Base-by-base conservation (phyloP, 345 rosid species). In the Bruguiera parviflora region DNA sequence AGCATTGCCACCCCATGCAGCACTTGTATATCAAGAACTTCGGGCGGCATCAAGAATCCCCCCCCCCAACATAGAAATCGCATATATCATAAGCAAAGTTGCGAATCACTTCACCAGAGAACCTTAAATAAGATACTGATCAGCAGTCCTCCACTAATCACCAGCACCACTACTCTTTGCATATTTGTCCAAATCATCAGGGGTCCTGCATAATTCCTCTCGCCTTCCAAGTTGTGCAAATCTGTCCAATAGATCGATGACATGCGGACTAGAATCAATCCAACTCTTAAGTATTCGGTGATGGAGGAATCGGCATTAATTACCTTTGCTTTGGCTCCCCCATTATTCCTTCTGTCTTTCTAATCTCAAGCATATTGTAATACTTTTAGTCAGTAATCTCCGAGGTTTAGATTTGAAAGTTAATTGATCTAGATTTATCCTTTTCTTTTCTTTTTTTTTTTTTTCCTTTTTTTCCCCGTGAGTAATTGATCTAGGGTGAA, bases 221-320 rank as follows among this genome's bases (percentile, higher is more conserved):
- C 0, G 6, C 24, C n/a, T 7, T 24, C 43, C 66, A 69, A 69
- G 16, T 49, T 61, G 59, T 47, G 8, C 52, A 16, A 0, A 53
- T 47, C n/a, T 10, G 4, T 8, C 73, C 73, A 53, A 2, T 27
- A 2, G 29, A 24, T 49, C 53, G 19, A 4, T 35, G 67, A 52
- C 53, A 70, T 28, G 37, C 18, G 61, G 25, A 53, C 18, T 53
- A 25, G 67, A 53, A 70, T 61, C 24, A 33, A 33, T 68, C 49
- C 61, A 32, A 15, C 5, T 32, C 47, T 39, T 9, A 39, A 39
- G 47, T 39, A 39, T 39, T 39, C 47, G 2, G 0, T 39, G 15
- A 10, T 2, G 47, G 16, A 39, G 47, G 47, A 16, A 49, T 61
- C 13, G 10, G 58, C 64, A 37, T 24, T 55, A 8, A 7, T 20